Evolutionary conservation across 352 stramenopile species (phyloP), one percentile per base, ranked within the genome.

Genomic region (Blastocystis sp.): DNA sequence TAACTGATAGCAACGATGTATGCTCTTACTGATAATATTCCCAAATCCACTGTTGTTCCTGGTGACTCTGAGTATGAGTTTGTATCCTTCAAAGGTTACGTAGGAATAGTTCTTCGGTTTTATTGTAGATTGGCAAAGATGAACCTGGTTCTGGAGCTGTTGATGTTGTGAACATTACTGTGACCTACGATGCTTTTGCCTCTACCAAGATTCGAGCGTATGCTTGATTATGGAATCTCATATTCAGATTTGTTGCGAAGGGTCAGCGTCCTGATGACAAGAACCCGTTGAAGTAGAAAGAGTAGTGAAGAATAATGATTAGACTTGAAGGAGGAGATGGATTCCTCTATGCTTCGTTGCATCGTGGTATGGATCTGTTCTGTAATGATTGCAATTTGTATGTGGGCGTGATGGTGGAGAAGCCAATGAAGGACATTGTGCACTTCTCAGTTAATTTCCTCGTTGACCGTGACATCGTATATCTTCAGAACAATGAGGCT

Each of bases 331-430:
- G 43, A n/a, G 65, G 24, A 9, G 71, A 59, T 7, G 71, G 51
- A 29, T 9, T 65, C 29, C 51, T 66, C 24, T 83, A 42, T 32
- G n/a, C 24, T 0, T 39, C 71, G 35, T 0, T 83, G 3, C 27
- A 43, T 42, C 46, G 51, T 19, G 66, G 66, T 42, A 37, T 51
- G 42, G 21, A 65, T 37, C 54, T 83, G 9, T 83, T 83, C 71
- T 83, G 71, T 42, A 52, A 83, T 9, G 71, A 83, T 7, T 83
- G 71, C n/a, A 67, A 65, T 39, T 56, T 57, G 12, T 83, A 83
- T 37, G 71, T 83, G 29, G 11, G 27, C 4, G 54, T 66, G 29
- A 49, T 29, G 11, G 21, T 65, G 24, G n/a, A 65, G 19, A 42
- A 83, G 46, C 43, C 71, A 3, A 37, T n/a, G 27, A 21, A 83